Base-by-base conservation (phyloP, 1,284 basidiomycete genomes). In the Omphalotus olearius region DNA sequence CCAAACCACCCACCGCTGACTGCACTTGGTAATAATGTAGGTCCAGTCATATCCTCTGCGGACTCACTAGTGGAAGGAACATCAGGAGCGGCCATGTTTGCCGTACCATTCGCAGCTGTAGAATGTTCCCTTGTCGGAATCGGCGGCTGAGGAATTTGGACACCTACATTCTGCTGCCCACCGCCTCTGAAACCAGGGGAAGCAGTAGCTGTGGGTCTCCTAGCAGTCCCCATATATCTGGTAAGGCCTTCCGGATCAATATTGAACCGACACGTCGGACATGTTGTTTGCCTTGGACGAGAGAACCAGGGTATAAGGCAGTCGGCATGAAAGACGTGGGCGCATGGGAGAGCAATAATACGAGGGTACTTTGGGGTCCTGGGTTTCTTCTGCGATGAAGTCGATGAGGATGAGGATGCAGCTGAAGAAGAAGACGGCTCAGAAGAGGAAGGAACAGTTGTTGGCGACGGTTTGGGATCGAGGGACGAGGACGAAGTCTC, bases 291-390 rank as follows among this genome's bases (percentile, higher is more conserved):
- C 42, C 73, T 75, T 10, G 84, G 84, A 52, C 83, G 73, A 6
- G 85, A 80, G 64, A 90, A 90, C 88, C 88, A 91, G 0, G 88
- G 88, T 2, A 85, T 63, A 20, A 91, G 74, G 65, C 87, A 91
- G 0, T 80, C 72, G 2, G 83, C 77, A 60, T 91, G 87, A 69
- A 90, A 91, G 45, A 87, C 79, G 63, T 91, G 87, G 10, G 85
- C 79, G 61, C 87, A 91, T 3, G 87, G 87, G 16, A 91, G 76
- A 3, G 79, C 69, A 35, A 89, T 80, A 49, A 89, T 74, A 10
- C 51, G 51, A 25, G 51, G 51, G 30, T 47, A 41, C 28, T 47
- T 52, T 6, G 51, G 45, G 58, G 71, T 72, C 17, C 44, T 44
- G n/a, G 35, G 45, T 14, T 46, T 45, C 16, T 18, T 20, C 1